A percentile compares a stretch with the other conserved stretches of the same genome.
Evolutionary conservation across 352 stramenopile genomes (phyloP).

Genomic region (Phytophthora citricola): DNA sequence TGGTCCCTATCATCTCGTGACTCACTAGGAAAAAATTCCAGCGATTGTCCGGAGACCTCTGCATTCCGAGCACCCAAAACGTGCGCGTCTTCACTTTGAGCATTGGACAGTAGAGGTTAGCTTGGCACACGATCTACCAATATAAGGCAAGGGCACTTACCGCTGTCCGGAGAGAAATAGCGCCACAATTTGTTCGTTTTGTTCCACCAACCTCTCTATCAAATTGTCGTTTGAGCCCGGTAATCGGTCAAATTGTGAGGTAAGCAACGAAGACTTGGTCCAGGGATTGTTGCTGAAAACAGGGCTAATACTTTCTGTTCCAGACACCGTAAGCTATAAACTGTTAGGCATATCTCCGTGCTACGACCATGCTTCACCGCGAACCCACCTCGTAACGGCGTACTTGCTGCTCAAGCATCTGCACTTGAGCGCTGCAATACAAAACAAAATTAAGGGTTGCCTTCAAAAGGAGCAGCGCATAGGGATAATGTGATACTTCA

Average conservation of each 20-base stretch:
- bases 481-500: slow-evolving; percentile 29
- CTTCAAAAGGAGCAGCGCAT: not conserved
- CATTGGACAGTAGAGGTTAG: not conserved
- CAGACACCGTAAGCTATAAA: slow-evolving; percentile 11
- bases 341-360: not conserved
- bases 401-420: slow-evolving; percentile 42
- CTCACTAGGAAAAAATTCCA: not conserved
- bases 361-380: not conserved
- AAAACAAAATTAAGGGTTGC: slow-evolving; percentile 2
- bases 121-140: not conserved
- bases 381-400: slow-evolving; percentile 34
- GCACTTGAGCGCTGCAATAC: slow-evolving; percentile 34
- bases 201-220: slow-evolving; percentile 31
- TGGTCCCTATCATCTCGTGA: not conserved
- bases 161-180: slow-evolving; percentile 15
- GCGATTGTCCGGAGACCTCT: not conserved
- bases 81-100: slow-evolving; percentile 7
- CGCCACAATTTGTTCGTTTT: slow-evolving; percentile 39
- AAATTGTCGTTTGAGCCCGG: slow-evolving; percentile 7
- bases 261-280: not conserved
- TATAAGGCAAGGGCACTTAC: slow-evolving; percentile 5
- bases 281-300: not conserved
- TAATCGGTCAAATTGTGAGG: not conserved
- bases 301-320: not conserved
- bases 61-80: not conserved